Evolutionary conservation across 768 basidiomycete genomes (phyloP), one percentile per base, ranked within the genome.

Genomic region (Podaxis pistillaris): DNA sequence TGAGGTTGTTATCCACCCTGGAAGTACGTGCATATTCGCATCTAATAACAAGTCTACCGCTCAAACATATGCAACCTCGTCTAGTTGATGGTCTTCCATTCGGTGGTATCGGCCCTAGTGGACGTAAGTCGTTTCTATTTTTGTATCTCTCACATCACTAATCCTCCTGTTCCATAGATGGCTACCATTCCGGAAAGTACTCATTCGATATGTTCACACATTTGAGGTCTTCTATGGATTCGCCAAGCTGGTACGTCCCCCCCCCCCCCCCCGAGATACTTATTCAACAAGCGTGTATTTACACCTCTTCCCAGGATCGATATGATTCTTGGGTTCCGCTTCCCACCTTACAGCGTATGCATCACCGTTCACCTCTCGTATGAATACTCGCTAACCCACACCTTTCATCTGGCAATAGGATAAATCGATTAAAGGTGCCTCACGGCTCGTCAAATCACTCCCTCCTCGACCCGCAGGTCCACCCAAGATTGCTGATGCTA

Each of bases 171-270:
- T 30, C 60, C 65, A n/a, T 40, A 89, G 91, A 79, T 62, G 87
- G 93, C 12, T 78, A 81, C 60, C 86, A 90, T 68, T 86, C 87
- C 3, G 89, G 92, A 38, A 92, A 92, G 69, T 89, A 77, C 68
- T 76, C 79, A 4, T 94, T 94, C 66, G 89, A 92, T 63, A 77
- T 82, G 69, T 94, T 95, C 75, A 92, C 91, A 0, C 91, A 94
- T 70, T 66, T 83, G 26, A 83, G 93, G 56, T 70, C 86, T 4
- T 83, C 87, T 0, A 56, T 83, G 38, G 83, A 89, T 64, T 81
- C 84, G 24, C 87, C 89, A 3, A 71, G 78, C 70, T 85, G 82
- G 87, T 88, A 64, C 49, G 78, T 55, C 22, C 26, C 28, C 19
- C 19, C 19, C 22, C 26, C 28, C 19, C 19, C 19, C 19, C 44